These are phyloP conservation scores for Curvularia verruculosa DNA, from an alignment of 2,329 filamentous ascomycete species.

Conservation along the genomic window DNA sequence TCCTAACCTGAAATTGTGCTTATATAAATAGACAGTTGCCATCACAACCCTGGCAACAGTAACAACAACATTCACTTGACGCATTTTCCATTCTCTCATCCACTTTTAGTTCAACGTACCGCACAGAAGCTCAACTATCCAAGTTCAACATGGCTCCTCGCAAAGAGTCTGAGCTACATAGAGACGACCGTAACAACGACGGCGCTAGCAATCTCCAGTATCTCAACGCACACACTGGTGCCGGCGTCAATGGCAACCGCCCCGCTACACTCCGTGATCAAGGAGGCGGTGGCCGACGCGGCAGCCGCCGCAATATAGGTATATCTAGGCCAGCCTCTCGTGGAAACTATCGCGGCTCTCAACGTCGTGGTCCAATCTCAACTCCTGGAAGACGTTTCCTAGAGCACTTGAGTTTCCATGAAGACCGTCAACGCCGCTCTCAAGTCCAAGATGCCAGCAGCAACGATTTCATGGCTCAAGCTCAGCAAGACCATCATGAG, in stretches of 20 bases:
- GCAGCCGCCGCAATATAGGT: background rate
- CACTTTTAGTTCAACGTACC: background rate
- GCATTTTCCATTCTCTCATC: background rate
- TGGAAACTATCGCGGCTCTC: background rate
- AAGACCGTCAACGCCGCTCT: background rate
- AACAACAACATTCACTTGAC: background rate
- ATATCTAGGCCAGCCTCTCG: background rate
- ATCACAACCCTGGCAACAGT: background rate
- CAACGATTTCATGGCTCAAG: background rate
- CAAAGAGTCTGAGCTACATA: background rate
- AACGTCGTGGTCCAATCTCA: background rate
- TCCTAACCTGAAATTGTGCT: background rate
- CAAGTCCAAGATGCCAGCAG: background rate
- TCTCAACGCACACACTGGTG: conserved; percentile 9
- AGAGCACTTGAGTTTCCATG: background rate
- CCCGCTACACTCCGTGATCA: background rate
- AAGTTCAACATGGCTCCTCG: conserved; percentile 5
- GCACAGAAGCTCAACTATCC: background rate
- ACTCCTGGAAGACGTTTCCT: background rate
- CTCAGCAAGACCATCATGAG: background rate
- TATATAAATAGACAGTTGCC: background rate
- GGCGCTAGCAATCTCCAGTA: background rate
- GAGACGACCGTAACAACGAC: too few species aligned
- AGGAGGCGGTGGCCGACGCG: too few species aligned
- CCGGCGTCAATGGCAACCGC: conserved; percentile 7